Conservation (phyloP, 2,329 filamentous ascomycete species). For the Davidsoniella australis region DNA sequence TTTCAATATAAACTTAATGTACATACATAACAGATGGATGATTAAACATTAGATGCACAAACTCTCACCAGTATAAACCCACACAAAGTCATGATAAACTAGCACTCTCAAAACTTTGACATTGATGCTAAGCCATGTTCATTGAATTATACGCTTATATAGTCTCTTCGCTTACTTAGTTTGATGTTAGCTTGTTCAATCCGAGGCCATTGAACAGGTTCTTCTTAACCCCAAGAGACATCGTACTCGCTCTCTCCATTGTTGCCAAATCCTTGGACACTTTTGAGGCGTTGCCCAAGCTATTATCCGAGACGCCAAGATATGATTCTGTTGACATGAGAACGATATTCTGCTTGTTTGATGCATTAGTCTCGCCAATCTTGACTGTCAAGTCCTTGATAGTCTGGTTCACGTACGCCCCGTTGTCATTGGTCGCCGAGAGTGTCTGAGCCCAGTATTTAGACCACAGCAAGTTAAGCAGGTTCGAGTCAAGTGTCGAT, state of each 20-base stretch:
- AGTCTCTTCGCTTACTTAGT: neutral
- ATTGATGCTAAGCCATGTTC: too few species aligned
- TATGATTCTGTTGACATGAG: too few species aligned
- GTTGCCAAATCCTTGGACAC: neutral
- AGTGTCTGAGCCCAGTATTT: constrained; percentile 98
- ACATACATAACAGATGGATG: too few species aligned
- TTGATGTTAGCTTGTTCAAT: constrained; percentile 1
- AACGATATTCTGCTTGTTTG: constrained; percentile 15
- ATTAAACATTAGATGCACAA: too few species aligned
- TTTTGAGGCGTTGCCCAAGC: too few species aligned
- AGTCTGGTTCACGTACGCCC: constrained; percentile 83
- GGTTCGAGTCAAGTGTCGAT: constrained; percentile 69
- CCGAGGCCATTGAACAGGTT: constrained; percentile 10
- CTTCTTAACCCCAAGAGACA: constrained; percentile 7
- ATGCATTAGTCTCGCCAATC: constrained; percentile 41
- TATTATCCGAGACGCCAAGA: too few species aligned
- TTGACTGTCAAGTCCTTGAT: constrained; percentile 78
- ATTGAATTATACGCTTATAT: too few species aligned
- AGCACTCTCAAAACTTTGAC: too few species aligned
- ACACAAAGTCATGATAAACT: too few species aligned
- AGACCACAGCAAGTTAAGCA: constrained; percentile 87
- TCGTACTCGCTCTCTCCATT: constrained; percentile 6
- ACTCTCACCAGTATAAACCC: too few species aligned
- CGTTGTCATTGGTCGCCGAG: constrained; percentile 81
- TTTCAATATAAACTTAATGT: too few species aligned